These are phyloP conservation scores for Populus ilicifolia DNA, from an alignment of 345 rosid species.

Conservation along the genomic window DNA sequence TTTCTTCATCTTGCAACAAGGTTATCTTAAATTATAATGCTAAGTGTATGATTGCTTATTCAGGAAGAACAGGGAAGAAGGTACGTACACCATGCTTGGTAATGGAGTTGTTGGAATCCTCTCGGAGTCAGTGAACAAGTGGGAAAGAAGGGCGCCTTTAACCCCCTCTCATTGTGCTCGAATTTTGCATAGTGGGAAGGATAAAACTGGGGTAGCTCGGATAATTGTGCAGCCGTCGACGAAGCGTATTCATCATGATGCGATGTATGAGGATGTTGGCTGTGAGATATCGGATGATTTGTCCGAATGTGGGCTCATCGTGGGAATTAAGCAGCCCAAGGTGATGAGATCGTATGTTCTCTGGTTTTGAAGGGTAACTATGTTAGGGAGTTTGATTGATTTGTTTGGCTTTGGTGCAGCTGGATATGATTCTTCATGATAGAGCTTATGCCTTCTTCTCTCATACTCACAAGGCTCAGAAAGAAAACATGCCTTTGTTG, in stretches of 20 bases:
- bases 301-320: slow-evolving; percentile 77
- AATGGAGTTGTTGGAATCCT: slow-evolving; percentile 87
- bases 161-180: slow-evolving; percentile 90
- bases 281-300: slow-evolving; percentile 82
- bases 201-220: slow-evolving; percentile 61
- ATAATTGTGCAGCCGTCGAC: slow-evolving; percentile 88
- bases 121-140: slow-evolving; percentile 71
- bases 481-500: slow-evolving; percentile 76
- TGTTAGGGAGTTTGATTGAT: neutral
- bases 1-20: neutral
- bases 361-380: neutral
- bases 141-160: slow-evolving; percentile 91
- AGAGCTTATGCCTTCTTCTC: slow-evolving; percentile 92
- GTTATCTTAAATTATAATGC: neutral
- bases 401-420: slow-evolving; percentile 33
- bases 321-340: slow-evolving; percentile 86
- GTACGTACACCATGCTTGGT: slow-evolving; percentile 49
- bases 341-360: slow-evolving; percentile 22
- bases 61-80: neutral
- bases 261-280: slow-evolving; percentile 71
- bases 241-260: slow-evolving; percentile 83
- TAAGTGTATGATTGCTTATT: neutral
- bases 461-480: slow-evolving; percentile 86
- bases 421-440: slow-evolving; percentile 70
- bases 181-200: slow-evolving; percentile 66